phyloP scores from a whole-genome alignment of 2,329 filamentous ascomycete species.

The Orbilia javanica region DNA sequence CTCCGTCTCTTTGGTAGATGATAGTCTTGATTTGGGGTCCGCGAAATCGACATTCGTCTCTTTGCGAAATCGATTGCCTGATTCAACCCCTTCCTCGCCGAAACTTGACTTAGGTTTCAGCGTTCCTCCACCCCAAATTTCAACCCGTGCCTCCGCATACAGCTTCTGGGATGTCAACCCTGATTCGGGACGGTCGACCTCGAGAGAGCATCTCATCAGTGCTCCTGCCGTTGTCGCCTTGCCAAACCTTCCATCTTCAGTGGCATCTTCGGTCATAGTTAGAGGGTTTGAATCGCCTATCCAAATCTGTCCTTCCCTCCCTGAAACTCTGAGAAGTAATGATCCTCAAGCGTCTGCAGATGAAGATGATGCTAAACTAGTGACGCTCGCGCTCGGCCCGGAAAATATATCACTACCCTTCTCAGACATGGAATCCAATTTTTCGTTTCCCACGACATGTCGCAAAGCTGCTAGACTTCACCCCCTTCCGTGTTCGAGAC shows the following conservation, averaged over 20 bases:
- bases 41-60: background rate
- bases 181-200: background rate
- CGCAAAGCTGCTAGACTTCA: background rate
- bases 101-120: background rate
- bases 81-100: constrained; percentile 19
- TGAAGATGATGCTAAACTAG: background rate
- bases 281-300: background rate
- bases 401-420: constrained; percentile 27
- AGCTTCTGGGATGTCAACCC: constrained; percentile 10
- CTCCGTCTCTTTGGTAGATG: background rate
- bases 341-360: background rate
- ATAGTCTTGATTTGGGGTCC: background rate
- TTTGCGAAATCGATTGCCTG: constrained; percentile 12
- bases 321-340: constrained; percentile 14
- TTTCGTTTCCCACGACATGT: background rate
- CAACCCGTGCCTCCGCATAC: background rate
- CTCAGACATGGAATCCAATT: constrained; percentile 23
- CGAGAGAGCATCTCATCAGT: background rate
- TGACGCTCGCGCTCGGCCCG: background rate
- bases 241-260: constrained; percentile 27
- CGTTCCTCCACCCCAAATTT: background rate
- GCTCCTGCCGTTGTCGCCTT: background rate
- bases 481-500: constrained; percentile 29
- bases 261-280: background rate
- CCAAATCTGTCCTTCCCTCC: constrained; percentile 4